Conservation (phyloP, 192 early-diverging fungal species). For the Obelidium mucronatum region DNA sequence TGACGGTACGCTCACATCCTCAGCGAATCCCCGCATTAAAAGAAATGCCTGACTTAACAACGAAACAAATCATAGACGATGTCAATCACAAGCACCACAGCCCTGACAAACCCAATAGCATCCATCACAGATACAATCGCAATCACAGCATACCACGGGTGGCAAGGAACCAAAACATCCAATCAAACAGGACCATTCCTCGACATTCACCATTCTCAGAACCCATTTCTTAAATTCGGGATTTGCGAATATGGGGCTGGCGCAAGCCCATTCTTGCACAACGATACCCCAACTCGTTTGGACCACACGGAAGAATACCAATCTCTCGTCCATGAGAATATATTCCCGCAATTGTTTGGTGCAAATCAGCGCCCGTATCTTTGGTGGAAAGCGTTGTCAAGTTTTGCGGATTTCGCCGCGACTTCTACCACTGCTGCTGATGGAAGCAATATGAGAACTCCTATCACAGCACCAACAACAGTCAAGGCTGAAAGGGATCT, state of each 20-base stretch:
- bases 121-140: slow-evolving; percentile 1
- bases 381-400: slow-evolving; percentile 31
- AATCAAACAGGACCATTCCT: background rate
- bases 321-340: background rate
- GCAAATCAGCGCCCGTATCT: background rate
- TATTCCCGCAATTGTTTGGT: slow-evolving; percentile 16
- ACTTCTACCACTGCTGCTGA: background rate
- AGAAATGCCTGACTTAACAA: background rate
- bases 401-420: slow-evolving; percentile 18
- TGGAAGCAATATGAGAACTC: too few species aligned
- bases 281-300: background rate
- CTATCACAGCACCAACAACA: background rate
- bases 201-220: background rate
- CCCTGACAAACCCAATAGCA: background rate
- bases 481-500: slow-evolving; percentile 18
- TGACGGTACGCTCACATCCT: slow-evolving; percentile 20
- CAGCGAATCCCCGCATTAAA: too few species aligned
- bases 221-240: background rate
- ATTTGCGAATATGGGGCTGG: slow-evolving; percentile 36
- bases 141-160: slow-evolving; percentile 17
- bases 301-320: slow-evolving; percentile 35
- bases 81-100: slow-evolving; percentile 8
- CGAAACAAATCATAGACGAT: background rate
- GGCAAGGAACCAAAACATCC: background rate
- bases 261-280: slow-evolving; percentile 23